phyloP scores from a whole-genome alignment of 2,329 filamentous ascomycete species.

The Fusarium solani-melongenae region DNA sequence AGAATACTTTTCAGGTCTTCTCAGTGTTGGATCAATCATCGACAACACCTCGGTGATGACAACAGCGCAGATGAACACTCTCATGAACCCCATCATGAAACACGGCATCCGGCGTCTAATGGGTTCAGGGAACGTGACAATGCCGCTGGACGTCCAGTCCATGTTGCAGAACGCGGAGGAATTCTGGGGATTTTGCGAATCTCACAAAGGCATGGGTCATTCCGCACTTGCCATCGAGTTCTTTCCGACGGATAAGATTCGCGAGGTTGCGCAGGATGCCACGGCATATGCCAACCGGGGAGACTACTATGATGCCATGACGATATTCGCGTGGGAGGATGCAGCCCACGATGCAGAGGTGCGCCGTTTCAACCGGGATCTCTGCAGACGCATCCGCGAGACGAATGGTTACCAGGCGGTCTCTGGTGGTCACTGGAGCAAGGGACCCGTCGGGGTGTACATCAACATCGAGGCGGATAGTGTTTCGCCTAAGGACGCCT shows the following conservation, averaged over 20 bases:
- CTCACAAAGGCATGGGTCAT: conserved; percentile 31
- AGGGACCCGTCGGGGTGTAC: conserved; percentile 43
- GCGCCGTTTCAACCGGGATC: conserved; percentile 51
- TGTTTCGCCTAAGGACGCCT: conserved; percentile 43
- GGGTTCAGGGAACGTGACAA: conserved; percentile 40
- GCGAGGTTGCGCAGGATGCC: conserved; percentile 46
- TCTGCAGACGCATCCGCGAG: conserved; percentile 42
- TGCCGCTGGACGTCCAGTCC: conserved; percentile 50
- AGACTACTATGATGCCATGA: conserved; percentile 55
- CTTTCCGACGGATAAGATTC: conserved; percentile 53
- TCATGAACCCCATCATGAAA: conserved; percentile 39
- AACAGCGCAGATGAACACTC: conserved; percentile 35
- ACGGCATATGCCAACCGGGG: conserved; percentile 60
- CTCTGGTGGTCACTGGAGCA: conserved; percentile 21
- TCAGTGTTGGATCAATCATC: conserved; percentile 15
- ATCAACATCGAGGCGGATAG: conserved; percentile 45
- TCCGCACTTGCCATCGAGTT: conserved; percentile 53
- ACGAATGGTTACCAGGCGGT: conserved; percentile 38
- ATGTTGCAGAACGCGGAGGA: conserved; percentile 41
- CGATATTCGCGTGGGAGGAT: conserved; percentile 55
- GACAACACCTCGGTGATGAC: conserved; percentile 32
- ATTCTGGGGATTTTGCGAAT: conserved; percentile 43
- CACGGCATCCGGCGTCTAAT: conserved; percentile 42
- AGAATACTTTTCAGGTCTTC: conserved; percentile 34
- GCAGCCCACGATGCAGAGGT: conserved; percentile 49